Base-by-base conservation (phyloP, 163 green algal species). In the Chlamydomonas reinhardtii region DNA sequence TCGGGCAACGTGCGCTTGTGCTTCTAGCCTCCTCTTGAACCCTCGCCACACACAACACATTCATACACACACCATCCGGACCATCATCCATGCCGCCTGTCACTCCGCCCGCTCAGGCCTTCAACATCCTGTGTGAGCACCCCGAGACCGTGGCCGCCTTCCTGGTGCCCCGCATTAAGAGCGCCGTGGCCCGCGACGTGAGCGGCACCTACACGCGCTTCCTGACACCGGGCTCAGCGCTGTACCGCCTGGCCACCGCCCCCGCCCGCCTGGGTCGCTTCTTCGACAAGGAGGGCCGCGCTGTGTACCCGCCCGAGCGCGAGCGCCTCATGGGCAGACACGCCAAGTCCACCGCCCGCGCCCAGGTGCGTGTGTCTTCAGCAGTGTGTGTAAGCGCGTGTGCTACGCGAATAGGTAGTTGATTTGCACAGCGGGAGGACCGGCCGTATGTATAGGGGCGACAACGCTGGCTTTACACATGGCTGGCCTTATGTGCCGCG, bases 71-170 rank as follows among this genome's bases (percentile, higher is more conserved):
- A n/a, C n/a, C n/a, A n/a, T n/a, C n/a, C n/a, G n/a, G n/a, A n/a
- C n/a, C n/a, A n/a, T n/a, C n/a, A n/a, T n/a, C n/a, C n/a, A n/a
- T n/a, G n/a, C n/a, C n/a, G n/a, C n/a, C n/a, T n/a, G n/a, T n/a
- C n/a, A n/a, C n/a, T n/a, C n/a, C n/a, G n/a, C 64, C 39, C 39
- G 5, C 29, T 20, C 90, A 94, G 90, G 93, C 94, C n/a, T 97
- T 98, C 92, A 97, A 98, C 92, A 94, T 97, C 69, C 90, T 98
- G 43, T 97, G 93, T 72, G 96, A 98, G 91, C 95, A 97, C 35
- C 95, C 96, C 2, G 95, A 98, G 87, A 96, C 93, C 0, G 92
- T 94, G 37, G 96, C 96, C 8, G 95, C 95, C 0, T 98, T 95
- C 66, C 88, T 98, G 82, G 95, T 96, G 31, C 96, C 96, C 0